Base-by-base conservation (phyloP, 2,329 filamentous ascomycete species). In the Stagonosporopsis cucurbitacearum region DNA sequence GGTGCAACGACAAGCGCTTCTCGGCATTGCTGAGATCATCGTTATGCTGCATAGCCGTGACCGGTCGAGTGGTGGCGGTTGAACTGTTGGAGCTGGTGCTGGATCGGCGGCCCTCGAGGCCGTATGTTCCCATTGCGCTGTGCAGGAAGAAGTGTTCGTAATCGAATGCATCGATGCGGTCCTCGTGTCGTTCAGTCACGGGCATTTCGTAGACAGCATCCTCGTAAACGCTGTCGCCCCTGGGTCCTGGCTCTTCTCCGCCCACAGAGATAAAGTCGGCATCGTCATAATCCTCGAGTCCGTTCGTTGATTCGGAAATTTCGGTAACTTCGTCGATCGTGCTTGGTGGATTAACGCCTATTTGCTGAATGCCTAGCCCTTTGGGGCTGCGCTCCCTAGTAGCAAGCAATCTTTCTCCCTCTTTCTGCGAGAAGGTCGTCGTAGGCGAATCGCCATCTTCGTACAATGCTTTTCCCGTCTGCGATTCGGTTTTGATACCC, bases 121-220 rank as follows among this genome's bases (percentile, higher is more conserved):
- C 87, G 69, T 92, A 88, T 2, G 84, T 92, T 6, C 92, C 92
- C 84, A 97, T 88, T 11, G 92, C 92, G 64, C 91, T 96, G 74
- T 97, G 92, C 13, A 97, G 82, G 74, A 96, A 96, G 77, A 97
- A 97, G 71, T 96, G 88, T 74, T 96, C 91, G 60, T 98, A 98
- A 73, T 98, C 94, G 69, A 98, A 98, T 1, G 93, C 93, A 74
- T 98, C 94, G 63, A 93, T 88, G 19, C 94, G 89, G 73, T 97
- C 92, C 77, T 98, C 94, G 68, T 98, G 94, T 0, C 92, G 91
- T 50, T 71, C 75, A 6, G 70, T 67, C 23, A 65, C 62, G 3
- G 72, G 65, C 66, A 71, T 71, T 46, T 77, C 65, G 59, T 75
- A 75, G 7, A 69, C 71, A n/a, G 78, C 77, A 54, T 81, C 79